These are phyloP conservation scores for Cynara cardunculus DNA, from an alignment of 129 eudicot species.

Conservation along the genomic window DNA sequence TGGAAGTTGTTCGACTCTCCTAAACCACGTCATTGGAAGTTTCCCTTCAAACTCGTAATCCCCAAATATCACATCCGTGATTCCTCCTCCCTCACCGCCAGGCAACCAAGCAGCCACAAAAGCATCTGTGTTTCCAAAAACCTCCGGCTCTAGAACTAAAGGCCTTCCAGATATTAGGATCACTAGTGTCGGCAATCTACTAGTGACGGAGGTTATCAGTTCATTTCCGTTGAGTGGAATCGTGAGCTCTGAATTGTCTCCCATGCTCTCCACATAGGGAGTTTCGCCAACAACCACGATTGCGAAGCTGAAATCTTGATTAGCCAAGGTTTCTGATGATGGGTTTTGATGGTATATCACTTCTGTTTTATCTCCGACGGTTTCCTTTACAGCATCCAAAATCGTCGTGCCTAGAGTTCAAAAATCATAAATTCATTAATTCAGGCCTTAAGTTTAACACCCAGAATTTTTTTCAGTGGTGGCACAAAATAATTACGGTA, in stretches of 20 bases:
- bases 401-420: conserved; percentile 46
- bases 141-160: conserved; percentile 44
- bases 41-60: conserved; percentile 46
- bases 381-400: conserved; percentile 48
- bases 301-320: conserved; percentile 44
- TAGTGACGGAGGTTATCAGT: conserved; percentile 34
- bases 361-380: conserved; percentile 36
- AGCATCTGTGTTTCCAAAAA: conserved; percentile 46
- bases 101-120: conserved; percentile 70
- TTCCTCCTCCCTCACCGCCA: conserved; percentile 62
- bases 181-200: conserved; percentile 41
- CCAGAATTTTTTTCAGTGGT: background rate
- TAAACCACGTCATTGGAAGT: conserved; percentile 59
- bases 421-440: background rate
- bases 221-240: conserved; percentile 54
- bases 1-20: conserved; percentile 50
- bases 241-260: conserved; percentile 45
- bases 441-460: background rate
- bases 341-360: conserved; percentile 43
- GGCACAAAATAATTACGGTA: background rate
- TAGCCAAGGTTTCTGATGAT: conserved; percentile 40
- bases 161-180: conserved; percentile 67
- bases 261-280: conserved; percentile 52
- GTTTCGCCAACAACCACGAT: conserved; percentile 65
- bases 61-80: conserved; percentile 65